Conservation (phyloP, 805 yeast genomes). For the Danielozyma ontarioensis region DNA sequence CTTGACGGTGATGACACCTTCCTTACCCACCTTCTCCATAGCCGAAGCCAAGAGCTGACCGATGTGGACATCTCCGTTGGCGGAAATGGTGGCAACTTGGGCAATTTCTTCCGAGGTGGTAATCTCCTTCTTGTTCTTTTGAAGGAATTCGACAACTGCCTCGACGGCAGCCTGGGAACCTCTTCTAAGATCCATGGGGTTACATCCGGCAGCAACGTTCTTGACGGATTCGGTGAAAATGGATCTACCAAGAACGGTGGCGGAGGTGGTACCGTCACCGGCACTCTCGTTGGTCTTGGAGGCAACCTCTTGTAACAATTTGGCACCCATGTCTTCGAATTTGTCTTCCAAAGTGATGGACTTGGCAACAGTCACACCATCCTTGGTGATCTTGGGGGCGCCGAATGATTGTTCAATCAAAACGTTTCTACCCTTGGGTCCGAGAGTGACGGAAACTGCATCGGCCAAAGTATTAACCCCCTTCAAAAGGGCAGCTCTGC, state of each 20-base stretch:
- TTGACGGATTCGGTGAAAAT: conserved; percentile 93
- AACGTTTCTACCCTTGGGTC: conserved; percentile 97
- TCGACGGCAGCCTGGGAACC: conserved; percentile 97
- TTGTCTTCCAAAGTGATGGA: conserved; percentile 79
- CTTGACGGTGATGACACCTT: conserved; percentile 96
- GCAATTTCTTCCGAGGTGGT: conserved; percentile 93
- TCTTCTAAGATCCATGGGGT: conserved; percentile 96
- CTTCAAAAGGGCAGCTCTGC: conserved; percentile 86
- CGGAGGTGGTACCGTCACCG: conserved; percentile 98
- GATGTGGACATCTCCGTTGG: conserved; percentile 91
- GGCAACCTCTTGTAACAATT: conserved; percentile 92
- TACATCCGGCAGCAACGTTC: conserved; percentile 98
- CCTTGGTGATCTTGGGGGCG: conserved; percentile 97
- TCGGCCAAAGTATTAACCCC: conserved; percentile 95
- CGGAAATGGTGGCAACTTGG: conserved; percentile 96
- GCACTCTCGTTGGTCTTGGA: conserved; percentile 95
- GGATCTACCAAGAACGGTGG: conserved; percentile 93
- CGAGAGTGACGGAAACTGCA: conserved; percentile 94
- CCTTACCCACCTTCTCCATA: conserved; percentile 98
- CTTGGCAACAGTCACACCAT: conserved; percentile 96
- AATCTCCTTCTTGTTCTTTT: conserved; percentile 83
- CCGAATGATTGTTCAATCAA: conserved; percentile 95
- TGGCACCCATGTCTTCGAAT: conserved; percentile 95
- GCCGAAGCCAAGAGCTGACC: conserved; percentile 90
- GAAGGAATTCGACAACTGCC: conserved; percentile 81